Conservation (phyloP, 192 early-diverging fungal species). For the Backusella australiensis region DNA sequence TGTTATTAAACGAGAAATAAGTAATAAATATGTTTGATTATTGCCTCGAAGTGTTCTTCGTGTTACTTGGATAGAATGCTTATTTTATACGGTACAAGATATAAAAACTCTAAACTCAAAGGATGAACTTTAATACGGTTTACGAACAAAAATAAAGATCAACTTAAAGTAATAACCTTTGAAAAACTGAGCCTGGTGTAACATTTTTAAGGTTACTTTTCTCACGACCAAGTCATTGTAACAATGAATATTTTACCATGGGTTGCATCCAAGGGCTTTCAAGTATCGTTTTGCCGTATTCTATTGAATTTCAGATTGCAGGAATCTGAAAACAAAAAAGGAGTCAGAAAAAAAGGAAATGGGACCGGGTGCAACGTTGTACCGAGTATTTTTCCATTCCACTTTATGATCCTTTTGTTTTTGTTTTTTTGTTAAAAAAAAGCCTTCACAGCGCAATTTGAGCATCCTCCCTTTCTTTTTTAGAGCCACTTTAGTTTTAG, state of each 20-base stretch:
- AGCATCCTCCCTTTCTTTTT: not conserved
- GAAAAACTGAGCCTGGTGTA: not conserved
- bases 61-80: not conserved
- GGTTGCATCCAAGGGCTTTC: not conserved
- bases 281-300: not conserved
- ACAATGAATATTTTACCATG: not conserved
- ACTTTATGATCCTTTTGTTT: not conserved
- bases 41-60: too few relatives aligned
- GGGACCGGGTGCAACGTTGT: not conserved
- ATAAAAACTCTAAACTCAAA: not conserved
- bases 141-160: not conserved
- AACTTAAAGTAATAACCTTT: not conserved
- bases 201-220: not conserved
- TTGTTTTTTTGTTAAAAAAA: not conserved
- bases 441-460: not conserved
- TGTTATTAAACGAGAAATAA: too few relatives aligned
- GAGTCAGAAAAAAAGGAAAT: not conserved
- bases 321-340: constrained; percentile 1
- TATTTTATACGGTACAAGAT: not conserved
- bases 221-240: not conserved
- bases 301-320: constrained; percentile 8
- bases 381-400: not conserved
- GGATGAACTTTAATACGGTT: not conserved
- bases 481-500: not conserved
- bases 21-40: too few relatives aligned